phyloP scores from a whole-genome alignment of 73 alveolate species.

The Tetrahymena malaccensis region DNA sequence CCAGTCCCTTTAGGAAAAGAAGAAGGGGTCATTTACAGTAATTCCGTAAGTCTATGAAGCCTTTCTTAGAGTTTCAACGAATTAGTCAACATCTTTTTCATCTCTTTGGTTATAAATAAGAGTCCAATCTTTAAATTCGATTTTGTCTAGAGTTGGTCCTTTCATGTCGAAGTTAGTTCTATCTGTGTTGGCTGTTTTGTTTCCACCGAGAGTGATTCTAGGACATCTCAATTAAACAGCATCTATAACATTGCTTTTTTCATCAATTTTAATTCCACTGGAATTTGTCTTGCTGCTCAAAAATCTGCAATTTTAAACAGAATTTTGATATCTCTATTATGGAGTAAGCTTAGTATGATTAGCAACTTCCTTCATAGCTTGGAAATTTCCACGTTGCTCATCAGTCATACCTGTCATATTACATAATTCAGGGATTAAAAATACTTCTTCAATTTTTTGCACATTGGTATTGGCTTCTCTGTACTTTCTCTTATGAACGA shows the following conservation, averaged over 20 bases:
- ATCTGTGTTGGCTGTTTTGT: background rate
- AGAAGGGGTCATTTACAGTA: background rate
- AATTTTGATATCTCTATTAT: slow-evolving; percentile 47
- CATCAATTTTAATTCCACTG: slow-evolving; percentile 45
- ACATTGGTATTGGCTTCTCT: slow-evolving; percentile 26
- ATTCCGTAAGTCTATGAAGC: background rate
- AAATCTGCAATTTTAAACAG: slow-evolving; percentile 13
- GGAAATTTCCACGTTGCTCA: slow-evolving; percentile 69
- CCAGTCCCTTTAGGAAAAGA: background rate
- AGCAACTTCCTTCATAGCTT: slow-evolving; percentile 74
- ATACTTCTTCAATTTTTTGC: slow-evolving; percentile 32
- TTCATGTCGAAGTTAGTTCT: background rate
- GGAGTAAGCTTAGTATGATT: slow-evolving; percentile 53
- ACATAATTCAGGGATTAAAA: slow-evolving; percentile 83
- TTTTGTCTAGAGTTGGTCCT: background rate
- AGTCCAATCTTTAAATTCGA: background rate
- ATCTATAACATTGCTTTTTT: slow-evolving; percentile 25
- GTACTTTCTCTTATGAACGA: slow-evolving; percentile 34
- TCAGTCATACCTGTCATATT: slow-evolving; percentile 86
- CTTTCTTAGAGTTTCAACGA: no score
- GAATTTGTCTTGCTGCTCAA: slow-evolving; percentile 21
- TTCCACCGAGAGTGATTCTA: background rate
- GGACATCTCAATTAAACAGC: slow-evolving; percentile 8
- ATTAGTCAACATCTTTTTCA: background rate
- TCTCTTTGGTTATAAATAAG: background rate